Evolutionary conservation across 208 protist genomes (phyloP).

Genomic region (Leishmania martiniquensis): DNA sequence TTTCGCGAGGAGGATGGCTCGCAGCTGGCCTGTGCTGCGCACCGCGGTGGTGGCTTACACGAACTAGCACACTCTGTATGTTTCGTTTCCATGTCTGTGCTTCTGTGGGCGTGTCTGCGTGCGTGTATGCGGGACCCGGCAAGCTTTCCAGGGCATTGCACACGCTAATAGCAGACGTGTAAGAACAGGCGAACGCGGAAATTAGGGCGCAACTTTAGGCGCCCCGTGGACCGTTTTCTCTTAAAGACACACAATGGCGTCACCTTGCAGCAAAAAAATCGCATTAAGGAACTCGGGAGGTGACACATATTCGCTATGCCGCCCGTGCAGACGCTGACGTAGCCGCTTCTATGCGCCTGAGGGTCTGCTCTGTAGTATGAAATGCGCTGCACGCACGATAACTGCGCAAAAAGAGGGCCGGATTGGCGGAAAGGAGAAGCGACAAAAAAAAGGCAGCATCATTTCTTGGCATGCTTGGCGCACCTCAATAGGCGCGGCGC

Average conservation of each 20-base stretch:
- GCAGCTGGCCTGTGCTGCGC: not conserved
- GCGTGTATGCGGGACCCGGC: no score
- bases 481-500: not conserved
- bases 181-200: no score
- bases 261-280: not conserved
- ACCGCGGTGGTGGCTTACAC: not conserved
- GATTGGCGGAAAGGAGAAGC: not conserved
- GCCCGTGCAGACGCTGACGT: not conserved
- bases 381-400: not conserved
- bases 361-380: not conserved
- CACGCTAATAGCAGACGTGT: no score
- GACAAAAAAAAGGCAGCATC: not conserved
- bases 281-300: no score
- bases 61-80: no score
- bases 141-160: no score
- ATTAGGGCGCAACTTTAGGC: not conserved
- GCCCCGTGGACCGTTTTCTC: not conserved
- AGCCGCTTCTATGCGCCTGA: not conserved
- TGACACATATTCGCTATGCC: not conserved
- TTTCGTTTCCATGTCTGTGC: not conserved
- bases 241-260: not conserved
- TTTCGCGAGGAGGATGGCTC: not conserved
- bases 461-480: not conserved
- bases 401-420: not conserved
- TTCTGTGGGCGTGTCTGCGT: not conserved